Evolutionary conservation across 2,329 filamentous ascomycete species (phyloP).

Genomic region (Botrytis squamosa): DNA sequence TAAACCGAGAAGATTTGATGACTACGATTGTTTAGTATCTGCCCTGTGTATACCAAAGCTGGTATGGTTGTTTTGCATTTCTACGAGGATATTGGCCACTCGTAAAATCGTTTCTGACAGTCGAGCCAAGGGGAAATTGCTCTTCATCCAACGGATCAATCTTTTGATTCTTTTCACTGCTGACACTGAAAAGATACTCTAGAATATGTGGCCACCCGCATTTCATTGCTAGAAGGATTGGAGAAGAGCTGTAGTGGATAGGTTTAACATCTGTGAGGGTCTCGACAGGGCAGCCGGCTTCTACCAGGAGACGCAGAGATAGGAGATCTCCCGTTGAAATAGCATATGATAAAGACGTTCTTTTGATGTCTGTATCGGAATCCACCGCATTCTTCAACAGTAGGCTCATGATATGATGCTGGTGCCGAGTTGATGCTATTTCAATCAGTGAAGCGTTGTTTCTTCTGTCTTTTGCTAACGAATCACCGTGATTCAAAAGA

Average conservation of each 20-base stretch:
- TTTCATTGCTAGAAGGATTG: background rate
- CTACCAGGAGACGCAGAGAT: background rate
- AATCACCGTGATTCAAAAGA: background rate
- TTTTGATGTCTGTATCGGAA: background rate
- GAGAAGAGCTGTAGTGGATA: background rate
- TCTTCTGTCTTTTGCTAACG: background rate
- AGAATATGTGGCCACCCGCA: background rate
- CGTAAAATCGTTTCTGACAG: background rate
- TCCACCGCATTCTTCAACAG: background rate
- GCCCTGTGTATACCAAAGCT: background rate
- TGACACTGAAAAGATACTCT: background rate
- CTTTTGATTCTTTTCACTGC: no score
- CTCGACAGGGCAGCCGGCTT: background rate
- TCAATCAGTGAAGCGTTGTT: background rate
- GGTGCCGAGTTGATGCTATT: background rate
- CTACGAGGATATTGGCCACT: background rate
- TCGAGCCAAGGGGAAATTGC: background rate
- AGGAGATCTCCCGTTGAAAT: background rate
- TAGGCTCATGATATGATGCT: background rate
- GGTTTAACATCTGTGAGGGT: no score
- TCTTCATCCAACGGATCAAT: background rate
- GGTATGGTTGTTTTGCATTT: background rate
- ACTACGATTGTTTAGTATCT: rapidly evolving
- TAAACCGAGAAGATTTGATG: background rate
- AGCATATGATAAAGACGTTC: background rate